Base-by-base conservation (phyloP, 805 yeast genomes). In the Limtongia smithiae region DNA sequence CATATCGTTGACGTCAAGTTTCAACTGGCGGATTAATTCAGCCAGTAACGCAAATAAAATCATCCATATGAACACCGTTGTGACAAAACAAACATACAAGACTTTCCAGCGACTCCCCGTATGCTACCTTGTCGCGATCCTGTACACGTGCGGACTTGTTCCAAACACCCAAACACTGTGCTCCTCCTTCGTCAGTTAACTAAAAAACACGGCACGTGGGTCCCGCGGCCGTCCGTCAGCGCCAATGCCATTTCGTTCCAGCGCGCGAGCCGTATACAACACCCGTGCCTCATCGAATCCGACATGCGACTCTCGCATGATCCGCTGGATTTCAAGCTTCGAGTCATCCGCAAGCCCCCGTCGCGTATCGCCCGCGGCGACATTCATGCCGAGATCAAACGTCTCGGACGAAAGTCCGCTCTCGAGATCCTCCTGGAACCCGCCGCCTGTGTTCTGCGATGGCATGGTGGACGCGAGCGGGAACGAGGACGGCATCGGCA, bases 201-300 rank as follows among this genome's bases (percentile, higher is more conserved):
- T 53, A 46, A 66, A 66, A 33, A 62, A 57, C 2, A 82, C 78
- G 1, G 83, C 75, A 55, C 75, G 78, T 1, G 89, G 86, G 55
- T 83, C 90, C 34, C 71, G 55, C 0, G 90, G 90, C 42, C 76
- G 65, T 0, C 91, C 91, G 63, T 82, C 82, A 0, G 78, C 73
- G 2, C 77, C 83, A 36, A 85, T 79, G 9, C 72, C 74, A 61
- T 82, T 75, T 14, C 68, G 63, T 1, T 70, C 68, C 62, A 85
- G 71, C 54, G 68, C 67, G 14, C 63, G 55, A 44, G 68, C 71
- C 4, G 78, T 74, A 60, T 76, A 81, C 46, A 71, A 60, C 3
- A 77, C 63, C 52, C 95, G 70, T 0, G 95, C 94, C 36, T 79
- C 79, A 63, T 85, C 94, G 62, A 85, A 85, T 1, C 76, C 60